Evolutionary conservation across 2,329 filamentous ascomycete genomes (phyloP), one percentile per base, ranked within the genome.

Genomic region (Cercospora sp.): DNA sequence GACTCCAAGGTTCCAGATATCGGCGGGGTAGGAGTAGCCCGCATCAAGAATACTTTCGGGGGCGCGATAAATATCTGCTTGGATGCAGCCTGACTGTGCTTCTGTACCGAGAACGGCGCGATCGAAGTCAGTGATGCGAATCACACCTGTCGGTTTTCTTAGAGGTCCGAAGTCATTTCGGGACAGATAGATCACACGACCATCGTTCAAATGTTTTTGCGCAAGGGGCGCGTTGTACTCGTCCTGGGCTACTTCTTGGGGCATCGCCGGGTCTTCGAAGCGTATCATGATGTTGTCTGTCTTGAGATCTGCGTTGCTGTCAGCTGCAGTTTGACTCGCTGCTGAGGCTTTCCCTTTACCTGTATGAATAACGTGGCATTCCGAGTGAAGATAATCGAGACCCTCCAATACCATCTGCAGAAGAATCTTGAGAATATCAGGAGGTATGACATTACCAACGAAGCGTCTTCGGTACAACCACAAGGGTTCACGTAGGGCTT

Each of bases 1-100:
- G 7, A 73, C 64, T 20, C 71, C 73, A 10, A 75, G 28, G 33
- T 67, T 75, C 74, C 73, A 75, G n/a, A 76, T 75, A 66, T 76
- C 74, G 26, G 71, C 69, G 23, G 70, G 68, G 36, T 73, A 68
- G 26, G 68, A 58, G 68, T 73, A 76, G 18, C 67, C 66, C 10
- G 51, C 67, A 31, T 68, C 66, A 5, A 72, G 61, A 23, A 72
- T 67, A 23, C 67, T 65, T 59, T 72, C 70, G 5, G 68, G 71
- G 9, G 71, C 71, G n/a, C 71, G 62, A 45, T 69, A 73, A 16
- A 69, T n/a, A 16, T 69, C 61, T 48, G 64, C 64, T 57, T 72
- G 71, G 18, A 71, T 69, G 64, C 45, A 57, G 3, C 66, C 70
- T 61, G 68, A 69, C n/a, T 66, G 65, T 28, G 51, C 26, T 2